Evolutionary conservation across 768 basidiomycete species (phyloP), one percentile per base, ranked within the genome.

Genomic region (Coprinopsis marcescibilis): DNA sequence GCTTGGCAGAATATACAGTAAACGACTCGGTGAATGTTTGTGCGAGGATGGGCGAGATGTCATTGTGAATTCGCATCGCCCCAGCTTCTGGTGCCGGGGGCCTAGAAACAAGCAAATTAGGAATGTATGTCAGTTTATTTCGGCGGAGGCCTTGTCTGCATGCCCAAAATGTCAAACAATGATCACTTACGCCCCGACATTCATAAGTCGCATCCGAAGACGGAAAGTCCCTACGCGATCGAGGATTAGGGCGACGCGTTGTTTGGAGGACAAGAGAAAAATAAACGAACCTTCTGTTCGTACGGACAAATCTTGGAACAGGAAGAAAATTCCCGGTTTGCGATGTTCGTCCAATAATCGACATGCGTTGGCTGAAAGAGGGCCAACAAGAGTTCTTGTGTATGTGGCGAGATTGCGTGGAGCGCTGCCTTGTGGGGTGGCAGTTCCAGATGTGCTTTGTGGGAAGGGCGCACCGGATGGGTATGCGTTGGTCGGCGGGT

Each of bases 281-380:
- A 14, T 23, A 23, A 50, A 59, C 64, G 35, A 35, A 85, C 89
- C 89, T 77, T 97, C 94, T 15, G 89, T 94, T 48, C 94, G 79
- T 39, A 97, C 87, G 37, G 89, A 92, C 43, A 97, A 67, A 67
- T 96, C 94, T 62, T 92, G 91, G 68, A 94, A 91, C 51, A 96
- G 81, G 70, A 96, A 97, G 65, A 91, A 97, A 52, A 96, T 85
- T 5, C 93, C 94, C 42, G 79, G 75, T 52, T 83, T 81, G 51
- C 86, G 83, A 63, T 92, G 81, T 59, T 91, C 88, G 60, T 95
- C 92, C 47, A 80, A 67, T 42, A 96, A 72, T 41, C 85, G 80
- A 62, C 85, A 86, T 13, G 90, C 93, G 60, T 89, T 89, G 24
- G 90, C 81, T 14, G 85, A 85, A 13, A 95, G 73, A 1, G 91